These are phyloP conservation scores for Bonia amplexicaulis DNA, from an alignment of 176 grass and related monocot species.

Conservation along the genomic window DNA sequence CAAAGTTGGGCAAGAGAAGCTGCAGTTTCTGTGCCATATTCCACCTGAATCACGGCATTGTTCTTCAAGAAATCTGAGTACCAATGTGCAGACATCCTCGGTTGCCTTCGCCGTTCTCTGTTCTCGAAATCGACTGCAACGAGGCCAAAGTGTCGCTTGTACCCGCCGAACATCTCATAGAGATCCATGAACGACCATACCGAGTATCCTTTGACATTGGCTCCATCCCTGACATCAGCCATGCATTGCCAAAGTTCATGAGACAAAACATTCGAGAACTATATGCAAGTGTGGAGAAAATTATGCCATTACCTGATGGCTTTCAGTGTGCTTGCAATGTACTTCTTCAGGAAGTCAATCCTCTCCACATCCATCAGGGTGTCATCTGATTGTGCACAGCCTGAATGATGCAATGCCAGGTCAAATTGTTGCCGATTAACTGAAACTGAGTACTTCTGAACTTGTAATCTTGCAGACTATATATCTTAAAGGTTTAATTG, in stretches of 20 bases:
- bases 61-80: slow-evolving; percentile 52
- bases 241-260: neutral
- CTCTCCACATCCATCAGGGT: slow-evolving; percentile 28
- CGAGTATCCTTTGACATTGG: slow-evolving; percentile 54
- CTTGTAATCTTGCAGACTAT: neutral
- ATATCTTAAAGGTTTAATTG: neutral
- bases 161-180: slow-evolving; percentile 41
- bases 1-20: slow-evolving; percentile 10
- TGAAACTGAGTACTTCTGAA: neutral
- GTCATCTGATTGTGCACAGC: slow-evolving; percentile 3
- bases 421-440: neutral
- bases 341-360: slow-evolving; percentile 34
- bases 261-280: neutral
- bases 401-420: slow-evolving; percentile 11
- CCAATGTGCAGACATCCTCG: slow-evolving; percentile 50
- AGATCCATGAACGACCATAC: slow-evolving; percentile 59
- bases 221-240: slow-evolving; percentile 33
- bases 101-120: slow-evolving; percentile 22
- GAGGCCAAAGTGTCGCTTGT: slow-evolving; percentile 32
- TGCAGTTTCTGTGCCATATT: neutral
- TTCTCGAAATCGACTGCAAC: slow-evolving; percentile 40
- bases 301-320: slow-evolving; percentile 32
- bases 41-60: slow-evolving; percentile 16
- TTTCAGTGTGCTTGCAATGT: slow-evolving; percentile 40
- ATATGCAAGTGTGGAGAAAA: neutral